phyloP scores from a whole-genome alignment of 331 rosid species.

The Rhamnella rubrinervis region DNA sequence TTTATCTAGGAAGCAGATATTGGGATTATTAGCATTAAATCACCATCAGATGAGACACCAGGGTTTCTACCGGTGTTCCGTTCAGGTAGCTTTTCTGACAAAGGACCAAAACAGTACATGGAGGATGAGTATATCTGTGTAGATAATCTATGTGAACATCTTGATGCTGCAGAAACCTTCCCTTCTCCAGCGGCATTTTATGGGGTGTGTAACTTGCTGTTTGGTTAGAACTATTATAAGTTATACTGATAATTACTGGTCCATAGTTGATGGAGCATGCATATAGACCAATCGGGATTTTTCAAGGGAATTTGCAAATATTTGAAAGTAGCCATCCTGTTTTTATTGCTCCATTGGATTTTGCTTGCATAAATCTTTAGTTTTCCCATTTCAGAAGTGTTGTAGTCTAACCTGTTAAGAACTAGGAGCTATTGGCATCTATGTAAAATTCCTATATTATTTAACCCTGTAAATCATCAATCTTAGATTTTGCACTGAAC shows the following conservation, averaged over 20 bases:
- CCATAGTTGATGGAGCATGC: not conserved
- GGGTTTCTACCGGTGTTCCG: slow-evolving; percentile 61
- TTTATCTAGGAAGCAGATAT: slow-evolving; percentile 48
- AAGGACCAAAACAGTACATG: slow-evolving; percentile 84
- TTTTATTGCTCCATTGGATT: not conserved
- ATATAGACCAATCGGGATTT: not conserved
- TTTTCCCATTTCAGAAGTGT: not conserved
- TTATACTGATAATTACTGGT: slow-evolving; percentile 10
- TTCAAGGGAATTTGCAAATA: not conserved
- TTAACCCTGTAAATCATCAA: not conserved
- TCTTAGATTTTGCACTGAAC: not conserved
- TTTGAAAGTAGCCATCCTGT: too few relatives aligned
- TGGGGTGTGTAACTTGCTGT: slow-evolving; percentile 56
- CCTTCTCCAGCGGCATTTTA: slow-evolving; percentile 71
- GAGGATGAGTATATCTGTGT: slow-evolving; percentile 82
- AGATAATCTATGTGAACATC: slow-evolving; percentile 62
- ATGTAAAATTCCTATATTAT: not conserved
- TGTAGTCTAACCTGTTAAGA: not conserved
- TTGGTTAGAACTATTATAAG: slow-evolving; percentile 7
- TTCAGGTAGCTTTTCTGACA: slow-evolving; percentile 87
- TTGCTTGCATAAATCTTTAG: not conserved
- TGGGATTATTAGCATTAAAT: slow-evolving; percentile 43
- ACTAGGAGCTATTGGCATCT: not conserved
- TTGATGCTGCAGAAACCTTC: slow-evolving; percentile 42
- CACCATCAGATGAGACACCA: slow-evolving; percentile 50